A percentile compares a stretch with the other conserved stretches of the same genome.
These are phyloP conservation scores for Castanopsis chinensis DNA, from an alignment of 306 rosid species.

Conservation along the genomic window DNA sequence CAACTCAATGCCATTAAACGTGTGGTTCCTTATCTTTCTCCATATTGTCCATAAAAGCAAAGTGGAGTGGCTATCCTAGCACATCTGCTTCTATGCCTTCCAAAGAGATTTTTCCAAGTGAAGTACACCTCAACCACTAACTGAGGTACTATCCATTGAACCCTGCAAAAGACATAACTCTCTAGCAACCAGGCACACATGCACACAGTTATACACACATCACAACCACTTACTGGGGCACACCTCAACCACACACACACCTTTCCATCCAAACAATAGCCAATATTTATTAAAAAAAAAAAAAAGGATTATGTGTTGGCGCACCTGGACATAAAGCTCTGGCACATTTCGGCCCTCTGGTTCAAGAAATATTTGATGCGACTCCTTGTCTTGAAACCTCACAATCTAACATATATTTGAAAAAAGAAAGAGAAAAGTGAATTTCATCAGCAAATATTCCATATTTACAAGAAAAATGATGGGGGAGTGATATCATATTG, in stretches of 20 bases:
- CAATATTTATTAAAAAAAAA: not conserved
- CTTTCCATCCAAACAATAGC: conserved; percentile 3
- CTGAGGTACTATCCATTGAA: too few relatives aligned
- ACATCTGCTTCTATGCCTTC: too few relatives aligned
- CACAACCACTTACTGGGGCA: too few relatives aligned
- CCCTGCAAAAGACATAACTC: too few relatives aligned
- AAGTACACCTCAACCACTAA: too few relatives aligned
- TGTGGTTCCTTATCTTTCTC: too few relatives aligned
- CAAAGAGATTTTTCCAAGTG: too few relatives aligned
- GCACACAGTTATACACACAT: not conserved
- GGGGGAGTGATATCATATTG: not conserved
- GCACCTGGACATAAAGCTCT: conserved; percentile 95
- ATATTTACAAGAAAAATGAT: conserved; percentile 11
- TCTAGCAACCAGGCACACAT: too few relatives aligned
- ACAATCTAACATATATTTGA: conserved; percentile 53
- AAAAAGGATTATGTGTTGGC: not conserved
- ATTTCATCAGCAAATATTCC: conserved; percentile 9
- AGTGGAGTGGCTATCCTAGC: too few relatives aligned
- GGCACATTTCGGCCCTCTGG: conserved; percentile 96
- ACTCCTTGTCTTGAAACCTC: conserved; percentile 88
- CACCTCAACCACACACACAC: too few relatives aligned
- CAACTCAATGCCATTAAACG: too few relatives aligned
- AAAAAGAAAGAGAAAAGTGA: conserved; percentile 3
- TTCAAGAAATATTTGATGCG: conserved; percentile 97
- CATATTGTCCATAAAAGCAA: too few relatives aligned